phyloP scores from a whole-genome alignment of 176 grass and related monocot species.

The Cocos nucifera region DNA sequence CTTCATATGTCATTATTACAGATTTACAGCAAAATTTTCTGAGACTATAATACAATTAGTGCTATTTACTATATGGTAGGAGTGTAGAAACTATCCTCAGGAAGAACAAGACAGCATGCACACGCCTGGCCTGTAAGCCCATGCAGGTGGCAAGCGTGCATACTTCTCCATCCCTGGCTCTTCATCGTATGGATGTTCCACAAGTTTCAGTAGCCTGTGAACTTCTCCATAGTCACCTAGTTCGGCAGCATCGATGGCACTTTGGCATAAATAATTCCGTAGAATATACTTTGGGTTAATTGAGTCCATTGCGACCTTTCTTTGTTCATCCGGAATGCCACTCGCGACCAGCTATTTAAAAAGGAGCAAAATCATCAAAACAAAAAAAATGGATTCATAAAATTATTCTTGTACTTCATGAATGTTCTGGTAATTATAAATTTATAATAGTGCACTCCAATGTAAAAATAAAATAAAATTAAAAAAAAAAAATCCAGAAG shows the following conservation, averaged over 20 bases:
- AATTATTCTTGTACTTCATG: no score
- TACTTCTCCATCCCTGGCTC: slow-evolving; percentile 92
- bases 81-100: slow-evolving; percentile 15
- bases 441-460: no score
- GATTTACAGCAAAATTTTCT: no score
- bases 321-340: slow-evolving; percentile 51
- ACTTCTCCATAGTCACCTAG: slow-evolving; percentile 69
- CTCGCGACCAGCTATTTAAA: slow-evolving; percentile 40
- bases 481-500: no score
- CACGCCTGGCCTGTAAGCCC: slow-evolving; percentile 97
- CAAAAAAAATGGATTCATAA: no score
- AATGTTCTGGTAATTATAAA: no score
- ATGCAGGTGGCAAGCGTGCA: slow-evolving; percentile 72
- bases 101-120: slow-evolving; percentile 97
- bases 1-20: no score
- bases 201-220: slow-evolving; percentile 53
- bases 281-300: slow-evolving; percentile 87
- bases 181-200: slow-evolving; percentile 72
- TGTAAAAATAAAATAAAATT: no score
- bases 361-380: no score
- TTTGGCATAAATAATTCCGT: slow-evolving; percentile 87
- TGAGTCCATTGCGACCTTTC: slow-evolving; percentile 64
- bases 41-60: no score
- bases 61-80: no score
- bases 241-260: slow-evolving; percentile 66